A percentile compares a stretch with the other conserved stretches of the same genome.
phyloP scores from a whole-genome alignment of 2,329 filamentous ascomycete genomes.

The Sporothrix pallida region DNA sequence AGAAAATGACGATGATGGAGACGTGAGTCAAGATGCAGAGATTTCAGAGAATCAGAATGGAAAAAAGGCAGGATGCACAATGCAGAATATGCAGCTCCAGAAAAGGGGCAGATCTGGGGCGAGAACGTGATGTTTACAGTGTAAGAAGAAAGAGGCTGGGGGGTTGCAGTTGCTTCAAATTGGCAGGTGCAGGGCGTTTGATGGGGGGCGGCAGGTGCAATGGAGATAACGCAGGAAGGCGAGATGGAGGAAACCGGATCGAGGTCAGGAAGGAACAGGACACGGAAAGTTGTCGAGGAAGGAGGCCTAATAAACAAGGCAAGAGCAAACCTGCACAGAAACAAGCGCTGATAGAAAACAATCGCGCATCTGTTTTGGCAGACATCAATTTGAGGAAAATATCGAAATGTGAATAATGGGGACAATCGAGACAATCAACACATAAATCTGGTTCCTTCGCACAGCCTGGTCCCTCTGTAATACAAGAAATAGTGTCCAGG shows the following conservation, averaged over 20 bases:
- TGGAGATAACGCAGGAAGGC: slow-evolving; percentile 22
- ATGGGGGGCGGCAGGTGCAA: slow-evolving; percentile 19
- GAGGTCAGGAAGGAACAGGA: slow-evolving; percentile 7
- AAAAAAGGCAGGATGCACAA: slow-evolving; percentile 1
- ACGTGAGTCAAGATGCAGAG: slow-evolving; percentile 25
- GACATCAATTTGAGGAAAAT: background rate
- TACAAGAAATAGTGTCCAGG: background rate
- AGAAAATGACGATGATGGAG: slow-evolving; percentile 14
- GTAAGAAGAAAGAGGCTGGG: slow-evolving; percentile 18
- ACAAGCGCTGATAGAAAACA: background rate
- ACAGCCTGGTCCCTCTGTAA: slow-evolving; percentile 9
- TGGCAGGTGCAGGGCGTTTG: slow-evolving; percentile 16
- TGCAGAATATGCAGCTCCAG: background rate
- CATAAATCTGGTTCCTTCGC: background rate
- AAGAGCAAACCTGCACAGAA: background rate
- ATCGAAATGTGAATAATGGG: slow-evolving; percentile 9
- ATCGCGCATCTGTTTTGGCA: background rate
- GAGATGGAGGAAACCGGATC: background rate
- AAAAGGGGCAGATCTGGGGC: slow-evolving; percentile 7
- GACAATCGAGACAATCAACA: background rate
- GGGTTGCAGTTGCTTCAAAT: slow-evolving; percentile 19
- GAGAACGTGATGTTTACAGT: background rate
- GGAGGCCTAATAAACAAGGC: background rate
- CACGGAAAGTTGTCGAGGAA: slow-evolving; percentile 8
- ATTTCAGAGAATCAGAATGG: background rate